These are phyloP conservation scores for Sporisorium sorghi DNA, from an alignment of 1,284 basidiomycete species.

Conservation along the genomic window DNA sequence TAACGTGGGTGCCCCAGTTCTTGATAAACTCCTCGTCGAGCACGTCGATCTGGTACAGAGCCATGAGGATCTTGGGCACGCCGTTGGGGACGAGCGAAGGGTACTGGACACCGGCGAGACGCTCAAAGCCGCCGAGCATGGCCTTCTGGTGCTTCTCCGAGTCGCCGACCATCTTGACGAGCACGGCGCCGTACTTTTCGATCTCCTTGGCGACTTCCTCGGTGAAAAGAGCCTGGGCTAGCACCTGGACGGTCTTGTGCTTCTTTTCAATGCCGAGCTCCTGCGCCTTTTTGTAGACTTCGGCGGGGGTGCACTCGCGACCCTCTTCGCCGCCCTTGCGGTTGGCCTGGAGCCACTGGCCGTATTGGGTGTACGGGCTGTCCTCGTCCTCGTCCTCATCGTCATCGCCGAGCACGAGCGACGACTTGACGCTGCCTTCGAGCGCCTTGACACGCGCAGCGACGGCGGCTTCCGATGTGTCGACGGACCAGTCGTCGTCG, in stretches of 20 bases:
- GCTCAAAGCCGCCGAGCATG: constrained; percentile 75
- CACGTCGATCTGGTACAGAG: constrained; percentile 89
- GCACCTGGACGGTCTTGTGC: constrained; percentile 87
- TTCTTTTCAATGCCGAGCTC: constrained; percentile 94
- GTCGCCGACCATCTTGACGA: constrained; percentile 76
- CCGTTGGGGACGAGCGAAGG: constrained; percentile 67
- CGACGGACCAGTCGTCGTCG: constrained; percentile 85
- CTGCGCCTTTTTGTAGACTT: constrained; percentile 88
- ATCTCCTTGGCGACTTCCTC: constrained; percentile 82
- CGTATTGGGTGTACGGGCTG: constrained; percentile 82
- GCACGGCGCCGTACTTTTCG: constrained; percentile 78
- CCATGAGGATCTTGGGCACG: constrained; percentile 94
- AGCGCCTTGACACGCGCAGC: constrained; percentile 85
- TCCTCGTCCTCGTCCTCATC: constrained; percentile 76
- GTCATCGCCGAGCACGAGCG: constrained; percentile 73
- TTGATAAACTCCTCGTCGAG: constrained; percentile 90
- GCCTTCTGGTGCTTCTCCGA: constrained; percentile 95
- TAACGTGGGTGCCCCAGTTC: constrained; percentile 96
- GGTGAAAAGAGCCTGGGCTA: constrained; percentile 89
- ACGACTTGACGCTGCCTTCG: constrained; percentile 75
- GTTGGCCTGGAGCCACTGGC: constrained; percentile 87
- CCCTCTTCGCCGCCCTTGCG: constrained; percentile 71
- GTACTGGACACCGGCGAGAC: constrained; percentile 63
- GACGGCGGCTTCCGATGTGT: constrained; percentile 91
- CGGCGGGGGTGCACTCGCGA: constrained; percentile 70